phyloP scores from a whole-genome alignment of 805 yeast species.

The Pichia heedii region DNA sequence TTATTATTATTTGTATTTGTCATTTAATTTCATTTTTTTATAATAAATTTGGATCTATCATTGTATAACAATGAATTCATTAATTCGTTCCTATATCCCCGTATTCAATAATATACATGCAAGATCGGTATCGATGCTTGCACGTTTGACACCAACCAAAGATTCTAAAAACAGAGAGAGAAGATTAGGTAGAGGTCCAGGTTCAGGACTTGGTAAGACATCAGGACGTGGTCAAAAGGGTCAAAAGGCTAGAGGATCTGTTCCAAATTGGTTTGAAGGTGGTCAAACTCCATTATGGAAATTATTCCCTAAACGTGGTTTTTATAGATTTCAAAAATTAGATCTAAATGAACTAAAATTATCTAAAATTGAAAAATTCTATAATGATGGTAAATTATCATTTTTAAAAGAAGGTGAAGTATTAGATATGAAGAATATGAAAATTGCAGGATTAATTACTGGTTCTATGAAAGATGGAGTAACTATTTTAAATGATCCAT shows the following conservation, averaged over 20 bases:
- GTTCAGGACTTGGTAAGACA: constrained; percentile 87
- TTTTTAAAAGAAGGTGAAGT: constrained; percentile 46
- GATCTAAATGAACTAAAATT: constrained; percentile 55
- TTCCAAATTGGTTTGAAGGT: constrained; percentile 95
- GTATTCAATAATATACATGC: neutral
- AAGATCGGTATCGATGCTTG: constrained; percentile 37
- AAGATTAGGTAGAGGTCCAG: constrained; percentile 94
- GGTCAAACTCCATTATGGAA: constrained; percentile 92
- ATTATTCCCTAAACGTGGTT: constrained; percentile 82
- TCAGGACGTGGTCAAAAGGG: constrained; percentile 98
- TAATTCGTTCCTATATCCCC: neutral
- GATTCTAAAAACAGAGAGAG: constrained; percentile 54
- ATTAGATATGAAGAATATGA: constrained; percentile 70
- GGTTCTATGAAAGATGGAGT: constrained; percentile 75
- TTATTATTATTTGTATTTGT: too few species aligned
- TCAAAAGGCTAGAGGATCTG: constrained; percentile 90
- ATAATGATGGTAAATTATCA: constrained; percentile 55
- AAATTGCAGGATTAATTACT: constrained; percentile 59
- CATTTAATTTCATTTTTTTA: too few species aligned
- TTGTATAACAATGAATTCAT: too few species aligned
- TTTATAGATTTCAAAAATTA: constrained; percentile 53
- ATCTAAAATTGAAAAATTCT: constrained; percentile 59
- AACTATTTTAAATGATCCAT: constrained; percentile 65
- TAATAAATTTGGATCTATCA: too few species aligned
- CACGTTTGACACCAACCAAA: constrained; percentile 47